phyloP scores from a whole-genome alignment of 768 basidiomycete genomes.

The Boletellus ananas region DNA sequence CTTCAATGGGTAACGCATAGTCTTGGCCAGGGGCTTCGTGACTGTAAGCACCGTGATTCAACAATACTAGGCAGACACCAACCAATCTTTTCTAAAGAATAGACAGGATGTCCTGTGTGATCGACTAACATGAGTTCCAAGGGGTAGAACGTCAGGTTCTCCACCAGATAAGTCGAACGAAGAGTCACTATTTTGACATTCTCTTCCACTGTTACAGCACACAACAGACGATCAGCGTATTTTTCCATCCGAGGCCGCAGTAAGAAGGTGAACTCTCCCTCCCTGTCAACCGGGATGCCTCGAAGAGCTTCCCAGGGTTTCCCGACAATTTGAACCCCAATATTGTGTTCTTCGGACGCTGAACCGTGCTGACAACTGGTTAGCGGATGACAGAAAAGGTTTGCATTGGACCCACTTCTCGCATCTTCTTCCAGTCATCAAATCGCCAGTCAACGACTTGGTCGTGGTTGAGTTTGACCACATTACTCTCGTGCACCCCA shows the following conservation, averaged over 20 bases:
- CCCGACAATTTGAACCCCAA: conserved; percentile 80
- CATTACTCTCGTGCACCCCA: conserved; percentile 44
- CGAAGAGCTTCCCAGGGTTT: conserved; percentile 88
- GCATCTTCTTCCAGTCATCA: conserved; percentile 90
- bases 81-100: conserved; percentile 81
- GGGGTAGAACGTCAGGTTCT: conserved; percentile 89
- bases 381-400: not conserved
- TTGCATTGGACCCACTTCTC: conserved; percentile 60
- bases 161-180: conserved; percentile 86
- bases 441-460: conserved; percentile 91
- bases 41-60: conserved; percentile 49
- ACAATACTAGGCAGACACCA: conserved; percentile 19
- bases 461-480: conserved; percentile 65
- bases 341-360: conserved; percentile 70
- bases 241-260: conserved; percentile 78
- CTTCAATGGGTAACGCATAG: conserved; percentile 86
- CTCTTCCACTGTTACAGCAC: conserved; percentile 84
- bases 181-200: conserved; percentile 94
- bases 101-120: conserved; percentile 74
- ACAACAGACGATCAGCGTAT: conserved; percentile 76
- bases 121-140: conserved; percentile 90
- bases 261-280: conserved; percentile 86
- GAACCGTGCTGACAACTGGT: conserved; percentile 36
- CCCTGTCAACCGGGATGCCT: conserved; percentile 86
- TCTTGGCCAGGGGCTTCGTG: conserved; percentile 78